Evolutionary conservation across 352 stramenopile genomes (phyloP).

Genomic region (Bremia lactucae): DNA sequence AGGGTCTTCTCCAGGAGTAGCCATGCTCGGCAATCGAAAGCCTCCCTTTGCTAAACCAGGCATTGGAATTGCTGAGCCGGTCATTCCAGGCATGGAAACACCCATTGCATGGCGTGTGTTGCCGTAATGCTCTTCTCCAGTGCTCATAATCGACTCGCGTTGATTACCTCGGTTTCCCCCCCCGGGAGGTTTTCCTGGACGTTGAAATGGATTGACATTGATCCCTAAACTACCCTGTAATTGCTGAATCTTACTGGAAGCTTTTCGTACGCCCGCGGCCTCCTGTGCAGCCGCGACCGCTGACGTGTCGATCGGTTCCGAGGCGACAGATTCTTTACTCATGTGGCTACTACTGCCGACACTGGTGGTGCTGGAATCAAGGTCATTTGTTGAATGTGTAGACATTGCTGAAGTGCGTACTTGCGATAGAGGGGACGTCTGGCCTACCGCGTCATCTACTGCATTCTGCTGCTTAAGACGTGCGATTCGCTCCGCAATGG

Average conservation of each 20-base stretch:
- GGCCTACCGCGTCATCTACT: constrained; percentile 15
- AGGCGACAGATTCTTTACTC: constrained; percentile 8
- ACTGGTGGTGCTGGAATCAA: constrained; percentile 6
- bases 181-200: constrained; percentile 24
- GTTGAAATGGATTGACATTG: constrained; percentile 73
- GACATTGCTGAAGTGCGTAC: constrained; percentile 15
- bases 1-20: constrained; percentile 15
- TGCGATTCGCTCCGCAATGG: constrained; percentile 71
- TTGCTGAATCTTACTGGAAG: constrained; percentile 57
- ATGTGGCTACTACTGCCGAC: constrained; percentile 8
- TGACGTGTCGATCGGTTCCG: constrained; percentile 16
- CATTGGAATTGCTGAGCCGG: constrained; percentile 68
- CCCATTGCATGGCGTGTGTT: constrained; percentile 57
- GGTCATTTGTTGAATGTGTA: constrained; percentile 4
- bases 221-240: constrained; percentile 75
- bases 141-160: constrained; percentile 66
- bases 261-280: constrained; percentile 14
- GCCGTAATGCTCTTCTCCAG: constrained; percentile 69
- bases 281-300: constrained; percentile 24
- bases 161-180: constrained; percentile 27
- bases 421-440: constrained; percentile 11
- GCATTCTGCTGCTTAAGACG: constrained; percentile 59
- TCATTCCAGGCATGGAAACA: constrained; percentile 72
- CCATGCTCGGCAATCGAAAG: constrained; percentile 60
- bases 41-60: constrained; percentile 60